Conservation (phyloP, 2,329 filamentous ascomycete species). For the Diaporthe capsici region DNA sequence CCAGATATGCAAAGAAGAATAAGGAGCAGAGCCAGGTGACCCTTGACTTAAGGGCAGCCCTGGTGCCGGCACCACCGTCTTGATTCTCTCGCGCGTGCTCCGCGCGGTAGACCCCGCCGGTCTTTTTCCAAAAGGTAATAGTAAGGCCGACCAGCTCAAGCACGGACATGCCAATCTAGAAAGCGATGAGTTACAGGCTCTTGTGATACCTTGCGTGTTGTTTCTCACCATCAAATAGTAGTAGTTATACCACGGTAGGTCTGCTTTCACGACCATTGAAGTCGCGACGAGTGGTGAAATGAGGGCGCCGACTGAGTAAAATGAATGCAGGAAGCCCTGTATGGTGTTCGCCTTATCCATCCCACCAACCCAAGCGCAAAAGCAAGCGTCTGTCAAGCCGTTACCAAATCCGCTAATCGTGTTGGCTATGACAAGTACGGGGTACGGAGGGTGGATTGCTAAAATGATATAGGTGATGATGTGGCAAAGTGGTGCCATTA, state of each 20-base stretch:
- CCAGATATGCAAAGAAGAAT: conserved; percentile 85
- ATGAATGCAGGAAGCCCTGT: conserved; percentile 79
- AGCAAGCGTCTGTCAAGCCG: conserved; percentile 74
- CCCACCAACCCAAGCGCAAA: conserved; percentile 75
- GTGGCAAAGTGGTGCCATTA: conserved; percentile 74
- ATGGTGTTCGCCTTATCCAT: conserved; percentile 82
- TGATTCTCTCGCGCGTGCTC: conserved; percentile 28
- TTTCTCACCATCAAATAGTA: conserved; percentile 76
- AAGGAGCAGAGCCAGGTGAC: conserved; percentile 80
- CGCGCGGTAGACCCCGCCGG: conserved; percentile 43
- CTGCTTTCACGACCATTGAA: conserved; percentile 75
- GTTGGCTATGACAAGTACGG: conserved; percentile 75
- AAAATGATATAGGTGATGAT: conserved; percentile 76
- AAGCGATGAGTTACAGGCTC: background rate
- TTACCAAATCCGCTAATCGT: conserved; percentile 79
- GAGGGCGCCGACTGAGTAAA: conserved; percentile 80
- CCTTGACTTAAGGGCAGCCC: conserved; percentile 60
- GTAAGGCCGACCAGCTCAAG: conserved; percentile 68
- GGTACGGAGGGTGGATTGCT: conserved; percentile 77
- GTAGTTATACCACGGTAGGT: conserved; percentile 78
- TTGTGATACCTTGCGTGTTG: background rate
- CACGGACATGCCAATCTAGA: conserved; percentile 63
- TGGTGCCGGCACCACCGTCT: conserved; percentile 61
- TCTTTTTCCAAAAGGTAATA: conserved; percentile 71
- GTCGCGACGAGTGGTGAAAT: conserved; percentile 80